Conservation (phyloP, 2,329 filamentous ascomycete genomes). For the Akanthomyces uredinophilus region DNA sequence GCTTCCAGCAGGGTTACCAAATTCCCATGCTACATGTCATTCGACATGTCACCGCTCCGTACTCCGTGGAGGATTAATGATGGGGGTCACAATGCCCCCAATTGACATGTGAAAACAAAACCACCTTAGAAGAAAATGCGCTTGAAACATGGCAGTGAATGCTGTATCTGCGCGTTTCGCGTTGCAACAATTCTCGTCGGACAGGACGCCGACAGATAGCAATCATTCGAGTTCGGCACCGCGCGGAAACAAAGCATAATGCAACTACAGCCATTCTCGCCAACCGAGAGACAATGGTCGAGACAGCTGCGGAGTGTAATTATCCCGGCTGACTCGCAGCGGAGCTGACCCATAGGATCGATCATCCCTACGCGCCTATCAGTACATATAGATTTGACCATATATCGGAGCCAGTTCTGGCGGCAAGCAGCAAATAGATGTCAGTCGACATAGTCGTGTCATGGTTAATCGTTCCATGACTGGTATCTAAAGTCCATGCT, state of each 20-base stretch:
- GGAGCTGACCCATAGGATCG: background rate
- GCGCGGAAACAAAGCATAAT: no score
- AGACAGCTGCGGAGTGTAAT: background rate
- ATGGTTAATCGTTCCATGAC: no score
- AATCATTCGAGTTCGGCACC: no score
- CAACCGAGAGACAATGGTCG: background rate
- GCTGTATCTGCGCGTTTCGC: background rate
- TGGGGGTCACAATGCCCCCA: background rate
- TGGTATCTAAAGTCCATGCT: no score
- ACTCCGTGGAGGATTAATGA: background rate
- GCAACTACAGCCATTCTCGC: background rate
- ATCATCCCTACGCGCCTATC: background rate
- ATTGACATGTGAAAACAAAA: background rate
- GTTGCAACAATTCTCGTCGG: background rate
- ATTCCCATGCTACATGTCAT: background rate
- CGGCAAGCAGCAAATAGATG: no score
- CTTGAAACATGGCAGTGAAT: background rate
- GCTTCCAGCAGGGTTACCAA: background rate
- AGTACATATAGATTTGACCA: background rate
- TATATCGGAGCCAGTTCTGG: background rate
- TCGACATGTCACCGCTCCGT: background rate
- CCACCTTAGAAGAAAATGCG: background rate
- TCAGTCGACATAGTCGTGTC: no score
- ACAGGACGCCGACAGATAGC: no score
- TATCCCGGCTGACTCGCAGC: background rate